Conservation (phyloP, 208 protist genomes). For the Crithidia thermophila region DNA sequence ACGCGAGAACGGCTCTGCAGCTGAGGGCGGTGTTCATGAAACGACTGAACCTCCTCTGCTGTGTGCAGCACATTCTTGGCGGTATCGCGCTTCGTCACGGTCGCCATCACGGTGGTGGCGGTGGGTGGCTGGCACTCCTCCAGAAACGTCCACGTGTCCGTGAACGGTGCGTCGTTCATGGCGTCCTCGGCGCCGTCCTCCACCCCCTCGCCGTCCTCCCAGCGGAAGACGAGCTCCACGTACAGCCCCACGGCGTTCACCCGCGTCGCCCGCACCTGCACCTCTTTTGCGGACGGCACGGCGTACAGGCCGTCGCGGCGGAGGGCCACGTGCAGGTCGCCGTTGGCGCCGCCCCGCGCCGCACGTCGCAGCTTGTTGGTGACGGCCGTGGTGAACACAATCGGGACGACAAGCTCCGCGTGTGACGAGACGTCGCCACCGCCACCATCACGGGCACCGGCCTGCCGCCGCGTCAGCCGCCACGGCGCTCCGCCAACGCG, state of each 20-base stretch:
- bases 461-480: constrained; percentile 1
- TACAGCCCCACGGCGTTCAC: constrained; percentile 3
- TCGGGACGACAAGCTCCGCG: constrained; percentile 4
- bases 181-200: constrained; percentile 15
- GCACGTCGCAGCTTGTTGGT: constrained; percentile 12
- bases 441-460: not conserved
- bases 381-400: constrained; percentile 9
- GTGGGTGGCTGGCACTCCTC: constrained; percentile 14
- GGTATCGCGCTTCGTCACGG: constrained; percentile 1
- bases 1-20: not conserved
- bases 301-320: constrained; percentile 15
- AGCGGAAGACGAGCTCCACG: constrained; percentile 14
- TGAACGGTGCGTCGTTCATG: constrained; percentile 15
- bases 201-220: not conserved
- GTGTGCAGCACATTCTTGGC: not conserved
- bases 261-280: constrained; percentile 6
- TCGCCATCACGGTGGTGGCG: constrained; percentile 3
- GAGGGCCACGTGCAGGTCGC: constrained; percentile 6
- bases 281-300: constrained; percentile 6
- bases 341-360: not conserved
- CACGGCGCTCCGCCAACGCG: constrained; percentile 7
- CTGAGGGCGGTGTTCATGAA: not conserved
- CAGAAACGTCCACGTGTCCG: constrained; percentile 13
- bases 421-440: not conserved
- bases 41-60: not conserved